Evolutionary conservation across 2,329 filamentous ascomycete species (phyloP), one percentile per base, ranked within the genome.

Genomic region (Diaporthe eres): DNA sequence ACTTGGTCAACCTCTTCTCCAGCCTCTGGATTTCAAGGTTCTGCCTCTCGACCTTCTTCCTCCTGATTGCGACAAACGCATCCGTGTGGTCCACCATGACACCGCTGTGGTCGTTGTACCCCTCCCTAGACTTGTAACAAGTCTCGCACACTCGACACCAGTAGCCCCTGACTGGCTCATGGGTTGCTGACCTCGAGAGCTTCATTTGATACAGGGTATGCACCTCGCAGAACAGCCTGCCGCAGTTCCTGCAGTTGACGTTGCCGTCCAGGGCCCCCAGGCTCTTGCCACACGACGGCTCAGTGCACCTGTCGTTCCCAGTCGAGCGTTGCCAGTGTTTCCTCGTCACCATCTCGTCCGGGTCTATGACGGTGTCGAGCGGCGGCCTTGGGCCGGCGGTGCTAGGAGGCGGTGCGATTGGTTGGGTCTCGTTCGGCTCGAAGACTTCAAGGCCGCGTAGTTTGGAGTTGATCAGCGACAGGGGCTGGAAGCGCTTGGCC

Each of bases 151-250:
- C 96, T 71, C 97, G 88, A 80, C 95, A 98, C 97, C 97, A 99
- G 79, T 95, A 91, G 10, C 97, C 97, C 77, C 96, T 89, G 1
- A 97, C 91, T 0, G 97, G 96, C 78, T 99, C 97, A 84, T 98
- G 95, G 75, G 93, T 90, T 5, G 97, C 97, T 42, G 95, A 94
- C 73, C 96, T 90, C 12, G 96, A 98, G 15, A 99, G 88, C 87
- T 97, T 98, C 94, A 98, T 98, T 86, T 99, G 96, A 82, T 98
- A 99, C 96, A 99, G 98, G 71, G 97, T 98, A 83, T 99, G 97
- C 80, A 96, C 94, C 82, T 98, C 97, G 84, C 97, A 99, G 82
- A 98, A 99, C 55, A 99, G 86, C 80, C 93, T 93, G 9, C 97
- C 97, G 81, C 97, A 99, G 78, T 96, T 95, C 78, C 97, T 90